Evolutionary conservation across 2,329 filamentous ascomycete species (phyloP).

Genomic region (Zopfia rhizophila): DNA sequence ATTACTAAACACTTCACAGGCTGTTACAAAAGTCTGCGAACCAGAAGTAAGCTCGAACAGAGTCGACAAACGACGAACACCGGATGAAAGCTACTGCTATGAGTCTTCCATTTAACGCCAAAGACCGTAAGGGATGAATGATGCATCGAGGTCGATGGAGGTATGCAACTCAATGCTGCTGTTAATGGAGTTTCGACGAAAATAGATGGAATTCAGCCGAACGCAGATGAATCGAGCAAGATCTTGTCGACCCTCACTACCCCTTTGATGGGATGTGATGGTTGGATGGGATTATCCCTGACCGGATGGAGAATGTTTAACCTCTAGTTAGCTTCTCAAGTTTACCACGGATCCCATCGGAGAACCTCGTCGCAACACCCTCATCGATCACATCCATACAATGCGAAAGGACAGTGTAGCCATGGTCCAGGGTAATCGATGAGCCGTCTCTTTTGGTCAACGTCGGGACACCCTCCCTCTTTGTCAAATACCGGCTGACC

Average conservation of each 20-base stretch:
- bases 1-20: slow-evolving; percentile 43
- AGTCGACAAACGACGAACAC: too few relatives aligned
- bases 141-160: too few relatives aligned
- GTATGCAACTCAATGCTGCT: slow-evolving; percentile 22
- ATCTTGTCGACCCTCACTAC: not conserved
- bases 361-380: slow-evolving; percentile 62
- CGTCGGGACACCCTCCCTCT: slow-evolving; percentile 64
- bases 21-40: too few relatives aligned
- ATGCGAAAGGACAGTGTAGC: slow-evolving; percentile 61
- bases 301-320: slow-evolving; percentile 9
- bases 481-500: slow-evolving; percentile 63
- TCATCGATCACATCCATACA: slow-evolving; percentile 65
- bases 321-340: slow-evolving; percentile 58
- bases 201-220: slow-evolving; percentile 23
- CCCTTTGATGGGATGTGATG: not conserved
- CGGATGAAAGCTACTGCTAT: too few relatives aligned
- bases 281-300: not conserved
- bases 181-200: slow-evolving; percentile 25
- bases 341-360: slow-evolving; percentile 66
- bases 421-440: slow-evolving; percentile 58
- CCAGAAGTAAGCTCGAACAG: too few relatives aligned
- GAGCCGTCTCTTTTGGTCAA: slow-evolving; percentile 63
- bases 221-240: slow-evolving; percentile 3
- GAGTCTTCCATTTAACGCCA: too few relatives aligned
- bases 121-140: too few relatives aligned